Base-by-base conservation (phyloP, 768 basidiomycete species). In the Mycena polygramma region DNA sequence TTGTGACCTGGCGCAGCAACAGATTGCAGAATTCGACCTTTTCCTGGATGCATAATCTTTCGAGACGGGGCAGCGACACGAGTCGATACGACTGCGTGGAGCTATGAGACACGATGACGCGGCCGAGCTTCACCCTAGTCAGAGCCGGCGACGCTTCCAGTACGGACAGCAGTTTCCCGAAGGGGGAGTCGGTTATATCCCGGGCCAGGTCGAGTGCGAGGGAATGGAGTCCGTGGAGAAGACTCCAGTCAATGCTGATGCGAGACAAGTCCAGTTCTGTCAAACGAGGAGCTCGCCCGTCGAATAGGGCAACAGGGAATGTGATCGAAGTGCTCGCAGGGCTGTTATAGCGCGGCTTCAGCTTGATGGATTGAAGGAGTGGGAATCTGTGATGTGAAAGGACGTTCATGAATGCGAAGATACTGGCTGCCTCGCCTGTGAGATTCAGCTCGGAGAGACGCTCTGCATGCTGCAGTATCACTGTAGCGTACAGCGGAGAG, bases 241-340 rank as follows among this genome's bases (percentile, higher is more conserved):
- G 37, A 6, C 37, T 52, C 61, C 61, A 45, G 43, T 45, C 17
- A 11, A 45, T 8, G 17, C 4, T 4, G 43, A 45, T 15, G 43
- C 15, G 15, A 17, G 43, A 45, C 43, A 45, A 17, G 10, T 45
- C 15, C 43, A 45, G 17, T 45, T 11, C 15, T 17, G 43, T 45
- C 8, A 45, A 17, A 15, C 43, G 17, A 9, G 43, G 43, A 9
- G 43, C 43, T 45, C 43, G 19, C 24, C 48, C 39, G 41, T 59
- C 65, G n/a, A 66, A 59, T 13, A 66, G 2, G 2, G 22, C 57
- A 19, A 59, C 65, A 11, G 57, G 48, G 11, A 59, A 19, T 7
- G 51, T 19, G 37, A 13, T 22, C 22, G 36, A 9, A 3, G 20
- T 3, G 11, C 20, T 46, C 2, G 24, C 55, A 2, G 64, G 55